A percentile compares a stretch with the other conserved stretches of the same genome.
These are phyloP conservation scores for Fusarium ambrosium DNA, from an alignment of 2,329 filamentous ascomycete species.

Conservation along the genomic window DNA sequence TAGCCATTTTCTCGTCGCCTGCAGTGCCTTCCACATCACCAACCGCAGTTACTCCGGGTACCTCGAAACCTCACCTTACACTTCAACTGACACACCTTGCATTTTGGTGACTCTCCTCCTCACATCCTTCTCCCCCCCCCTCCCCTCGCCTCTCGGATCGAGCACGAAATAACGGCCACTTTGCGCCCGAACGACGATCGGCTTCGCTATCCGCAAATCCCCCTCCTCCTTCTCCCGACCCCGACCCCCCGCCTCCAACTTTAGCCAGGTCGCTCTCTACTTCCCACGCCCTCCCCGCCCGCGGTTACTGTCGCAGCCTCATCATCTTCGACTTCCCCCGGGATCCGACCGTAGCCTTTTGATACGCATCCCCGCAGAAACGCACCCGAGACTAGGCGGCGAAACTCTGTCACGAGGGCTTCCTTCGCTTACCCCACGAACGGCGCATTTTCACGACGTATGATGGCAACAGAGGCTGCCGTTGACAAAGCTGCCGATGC, in stretches of 20 bases:
- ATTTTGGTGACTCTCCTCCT: slow-evolving; percentile 31
- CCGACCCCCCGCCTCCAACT: slow-evolving; percentile 12
- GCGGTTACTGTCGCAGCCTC: slow-evolving; percentile 39
- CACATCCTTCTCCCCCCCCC: slow-evolving; percentile 19
- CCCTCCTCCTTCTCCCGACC: slow-evolving; percentile 3
- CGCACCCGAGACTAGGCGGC: slow-evolving; percentile 36
- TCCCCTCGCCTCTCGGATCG: slow-evolving; percentile 27
- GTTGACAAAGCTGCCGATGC: slow-evolving; percentile 67
- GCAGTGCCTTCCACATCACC: slow-evolving; percentile 46
- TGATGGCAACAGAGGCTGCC: slow-evolving; percentile 75
- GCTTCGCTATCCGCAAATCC: slow-evolving; percentile 15
- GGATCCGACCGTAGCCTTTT: slow-evolving; percentile 26
- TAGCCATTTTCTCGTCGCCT: slow-evolving; percentile 24
- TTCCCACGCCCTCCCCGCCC: slow-evolving; percentile 32
- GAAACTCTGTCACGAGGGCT: slow-evolving; percentile 45
- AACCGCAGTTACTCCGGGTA: slow-evolving; percentile 49
- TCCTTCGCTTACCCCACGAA: slow-evolving; percentile 48
- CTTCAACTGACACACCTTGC: slow-evolving; percentile 39
- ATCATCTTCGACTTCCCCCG: slow-evolving; percentile 20
- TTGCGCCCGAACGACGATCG: slow-evolving; percentile 27
- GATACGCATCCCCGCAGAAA: slow-evolving; percentile 32
- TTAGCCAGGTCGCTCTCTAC: slow-evolving; percentile 17
- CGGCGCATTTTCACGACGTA: slow-evolving; percentile 64
- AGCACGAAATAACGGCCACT: slow-evolving; percentile 15
- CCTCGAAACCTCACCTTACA: slow-evolving; percentile 44